A percentile compares a stretch with the other conserved stretches of the same genome.
Evolutionary conservation across 257 asterid species (phyloP).

Genomic region (Dorcoceras hygrometricum): DNA sequence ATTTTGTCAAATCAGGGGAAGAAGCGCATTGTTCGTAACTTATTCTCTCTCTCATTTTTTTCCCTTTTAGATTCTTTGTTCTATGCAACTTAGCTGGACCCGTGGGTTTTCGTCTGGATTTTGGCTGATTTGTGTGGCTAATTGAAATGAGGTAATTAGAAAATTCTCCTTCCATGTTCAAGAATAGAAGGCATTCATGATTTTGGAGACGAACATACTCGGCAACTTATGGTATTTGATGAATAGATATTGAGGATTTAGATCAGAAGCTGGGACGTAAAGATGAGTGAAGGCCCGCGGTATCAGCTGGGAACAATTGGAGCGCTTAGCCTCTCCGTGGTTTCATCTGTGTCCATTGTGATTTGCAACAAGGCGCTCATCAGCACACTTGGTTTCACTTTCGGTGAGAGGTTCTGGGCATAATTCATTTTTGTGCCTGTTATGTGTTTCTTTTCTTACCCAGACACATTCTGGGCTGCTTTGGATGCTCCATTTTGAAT

Average conservation of each 20-base stretch:
- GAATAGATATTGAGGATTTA: slow-evolving; percentile 32
- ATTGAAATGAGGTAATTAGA: slow-evolving; percentile 31
- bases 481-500: slow-evolving; percentile 7
- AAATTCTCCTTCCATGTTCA: background rate
- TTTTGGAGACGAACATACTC: slow-evolving; percentile 21
- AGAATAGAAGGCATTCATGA: background rate
- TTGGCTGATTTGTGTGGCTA: slow-evolving; percentile 14
- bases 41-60: background rate
- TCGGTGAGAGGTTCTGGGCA: slow-evolving; percentile 34
- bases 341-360: slow-evolving; percentile 53
- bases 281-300: slow-evolving; percentile 44
- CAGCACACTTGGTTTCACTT: slow-evolving; percentile 49
- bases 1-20: slow-evolving; percentile 49
- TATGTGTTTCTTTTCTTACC: slow-evolving; percentile 9
- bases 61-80: background rate
- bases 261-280: slow-evolving; percentile 28
- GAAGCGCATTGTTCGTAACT: no score
- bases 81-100: slow-evolving; percentile 35
- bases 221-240: slow-evolving; percentile 22
- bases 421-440: slow-evolving; percentile 9
- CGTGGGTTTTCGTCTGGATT: slow-evolving; percentile 21
- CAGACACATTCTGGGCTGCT: background rate
- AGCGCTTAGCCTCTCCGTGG: slow-evolving; percentile 49
- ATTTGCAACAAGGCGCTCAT: slow-evolving; percentile 57
- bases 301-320: slow-evolving; percentile 58